Evolutionary conservation across 768 basidiomycete species (phyloP), one percentile per base, ranked within the genome.

Genomic region (Lepiota subincarnata): DNA sequence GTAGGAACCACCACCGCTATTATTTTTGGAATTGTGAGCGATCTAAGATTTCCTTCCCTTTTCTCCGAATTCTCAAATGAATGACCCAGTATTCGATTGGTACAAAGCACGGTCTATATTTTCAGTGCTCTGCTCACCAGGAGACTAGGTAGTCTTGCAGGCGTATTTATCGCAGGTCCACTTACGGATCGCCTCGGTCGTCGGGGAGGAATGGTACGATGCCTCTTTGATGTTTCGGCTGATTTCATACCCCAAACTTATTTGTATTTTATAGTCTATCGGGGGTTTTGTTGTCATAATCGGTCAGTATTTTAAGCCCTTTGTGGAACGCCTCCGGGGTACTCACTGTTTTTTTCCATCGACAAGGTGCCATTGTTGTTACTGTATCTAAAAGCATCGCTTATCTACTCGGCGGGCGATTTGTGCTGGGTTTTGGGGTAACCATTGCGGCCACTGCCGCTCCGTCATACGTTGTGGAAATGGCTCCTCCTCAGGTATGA

Each of bases 351-450:
- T 26, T 43, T 42, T 39, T 22, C 46, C 24, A 49, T 11, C 28
- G 22, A 6, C 13, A 20, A 7, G 80, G 80, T 26, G 73, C 77
- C 37, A 63, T 78, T 43, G 71, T 78, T 36, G 69, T 79, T 31
- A 74, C 77, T 3, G 67, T 74, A 6, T 70, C 81, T 3, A 73
- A 73, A 55, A 64, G 68, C 48, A 66, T 70, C 19, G 52, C 66
- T 4, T 80, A 81, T 57, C 75, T 84, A 48, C 68, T 82, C 35
- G 78, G 66, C 16, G 82, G 80, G 40, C 66, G 79, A 20, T 78
- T 79, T 58, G 66, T 81, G 38, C 70, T 83, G 35, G 81, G 81
- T 24, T 77, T 80, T 57, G 78, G 80, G 54, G 78, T 82, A 13
- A 67, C 76, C 3, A 74, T 78, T 12, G 68, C 70, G 4, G 70